Percentiles rank a stretch among this genome's conserved stretches.
phyloP scores from a whole-genome alignment of 176 grass and related monocot genomes.

The Elymus sibiricus region DNA sequence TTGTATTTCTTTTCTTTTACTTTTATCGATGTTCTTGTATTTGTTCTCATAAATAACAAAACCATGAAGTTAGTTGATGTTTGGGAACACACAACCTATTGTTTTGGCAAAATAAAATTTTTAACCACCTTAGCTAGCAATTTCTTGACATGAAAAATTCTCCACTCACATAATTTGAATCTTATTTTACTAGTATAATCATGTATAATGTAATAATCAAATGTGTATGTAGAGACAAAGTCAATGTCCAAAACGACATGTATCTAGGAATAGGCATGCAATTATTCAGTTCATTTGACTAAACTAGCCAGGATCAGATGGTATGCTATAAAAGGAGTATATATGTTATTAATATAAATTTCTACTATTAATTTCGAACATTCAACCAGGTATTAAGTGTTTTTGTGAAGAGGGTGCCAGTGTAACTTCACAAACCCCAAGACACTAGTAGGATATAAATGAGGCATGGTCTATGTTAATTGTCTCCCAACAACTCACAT shows the following conservation, averaged over 20 bases:
- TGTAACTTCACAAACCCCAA: not conserved
- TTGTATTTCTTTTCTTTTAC: not conserved
- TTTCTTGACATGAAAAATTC: not conserved
- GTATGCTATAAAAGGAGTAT: not conserved
- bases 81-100: not conserved
- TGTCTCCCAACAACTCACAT: not conserved
- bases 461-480: constrained; percentile 12
- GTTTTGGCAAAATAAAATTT: too few relatives aligned
- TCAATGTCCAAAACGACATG: not conserved
- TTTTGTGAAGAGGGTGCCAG: not conserved
- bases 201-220: not conserved
- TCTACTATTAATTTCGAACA: not conserved
- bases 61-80: not conserved
- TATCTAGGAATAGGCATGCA: not conserved
- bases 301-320: not conserved
- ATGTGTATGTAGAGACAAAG: not conserved
- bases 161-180: not conserved
- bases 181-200: too few relatives aligned
- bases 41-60: not conserved
- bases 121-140: not conserved
- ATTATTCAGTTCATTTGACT: not conserved
- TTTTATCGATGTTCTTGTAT: too few relatives aligned
- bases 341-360: not conserved
- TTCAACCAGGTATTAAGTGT: not conserved
- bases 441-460: not conserved